Evolutionary conservation across 2,329 filamentous ascomycete genomes (phyloP), one percentile per base, ranked within the genome.

Genomic region (Helminthosporium solani): DNA sequence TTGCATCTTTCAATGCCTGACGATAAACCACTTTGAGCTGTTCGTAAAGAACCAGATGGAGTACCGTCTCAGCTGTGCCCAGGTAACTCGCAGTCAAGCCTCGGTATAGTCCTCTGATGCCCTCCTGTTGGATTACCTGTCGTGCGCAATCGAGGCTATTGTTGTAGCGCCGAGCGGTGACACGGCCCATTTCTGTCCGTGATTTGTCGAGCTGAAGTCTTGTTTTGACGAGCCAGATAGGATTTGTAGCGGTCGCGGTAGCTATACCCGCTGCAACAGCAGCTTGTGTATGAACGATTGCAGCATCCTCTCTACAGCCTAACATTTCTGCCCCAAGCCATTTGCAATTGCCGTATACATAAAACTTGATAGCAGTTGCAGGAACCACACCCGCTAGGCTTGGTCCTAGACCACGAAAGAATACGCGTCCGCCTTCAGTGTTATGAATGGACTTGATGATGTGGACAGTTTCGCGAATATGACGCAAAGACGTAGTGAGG

Each of bases 311-410:
- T 28, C 58, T 53, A 20, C 50, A 54, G 9, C 58, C 57, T 15
- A 66, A 41, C 8, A 67, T 42, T 20, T 67, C 51, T 30, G 64
- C 60, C 2, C 61, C 58, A 25, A 71, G 50, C 19, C 60, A 58
- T 46, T 71, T 71, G 57, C 66, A 68, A 40, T 71, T 71, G 15
- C 68, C 68, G 40, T 70, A 71, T 28, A 65, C 61, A 39, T 68
- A 71, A 41, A 71, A 71, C 39, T 70, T 71, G 39, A 71, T 68
- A 6, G 67, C 68, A 15, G 62, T 70, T 38, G 68, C 68, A 15
- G 68, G 68, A 6, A 70, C 67, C 6, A 71, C 67, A n/a, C 68
- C 68, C 2, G 67, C 65, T 19, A 71, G 54, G 54, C 67, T 70
- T 25, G 68, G 68, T 2, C 67, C 67, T 7, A 71, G 63, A 20